Base-by-base conservation (phyloP, 129 eudicot genomes). In the Flaveria ramosissima region DNA sequence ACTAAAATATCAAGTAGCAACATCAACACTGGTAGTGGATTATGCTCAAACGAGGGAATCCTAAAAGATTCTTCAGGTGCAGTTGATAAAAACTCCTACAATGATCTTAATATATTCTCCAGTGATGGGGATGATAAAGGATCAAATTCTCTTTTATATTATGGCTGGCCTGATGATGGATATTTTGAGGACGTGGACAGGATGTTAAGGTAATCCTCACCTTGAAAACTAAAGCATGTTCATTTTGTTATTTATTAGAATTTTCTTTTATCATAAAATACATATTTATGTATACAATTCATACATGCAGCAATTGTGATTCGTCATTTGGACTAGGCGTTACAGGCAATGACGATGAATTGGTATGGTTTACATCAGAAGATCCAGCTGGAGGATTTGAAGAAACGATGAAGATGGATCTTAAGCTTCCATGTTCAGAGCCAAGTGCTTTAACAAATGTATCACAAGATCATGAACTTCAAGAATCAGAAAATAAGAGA, bases 151-250 rank as follows among this genome's bases (percentile, higher is more conserved):
- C 81, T 84, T 52, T 74, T 87, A 48, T 85, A 82, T 53, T 91
- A 87, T 78, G 85, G 76, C 21, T 94, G 96, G 99, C 86, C 96
- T 81, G 96, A 91, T 45, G 82, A 86, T 19, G 94, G 89, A 57
- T 89, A 86, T 81, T 91, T 94, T 82, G 99, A 94, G 81, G 99
- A 94, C 36, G 89, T 94, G 70, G 98, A 89, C 88, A 80, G 82
- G 82, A 91, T 94, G 90, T 84, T 94, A 76, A 89, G 99, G 99
- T 94, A 81, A 72, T 23, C 16, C 72, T 47, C 68, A 64, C 20
- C 50, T 61, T 27, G 46, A 78, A 26, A 52, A 41, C 81, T 66
- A 15, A 50, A 45, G 48, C n/a, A n/a, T 41, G 53, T 32, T 77
- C 66, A 42, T 4, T 7, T 67, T 77, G 27, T 47, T 24, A 32